Conservation (phyloP, 2,329 filamentous ascomycete genomes). For the Cordyceps militaris region DNA sequence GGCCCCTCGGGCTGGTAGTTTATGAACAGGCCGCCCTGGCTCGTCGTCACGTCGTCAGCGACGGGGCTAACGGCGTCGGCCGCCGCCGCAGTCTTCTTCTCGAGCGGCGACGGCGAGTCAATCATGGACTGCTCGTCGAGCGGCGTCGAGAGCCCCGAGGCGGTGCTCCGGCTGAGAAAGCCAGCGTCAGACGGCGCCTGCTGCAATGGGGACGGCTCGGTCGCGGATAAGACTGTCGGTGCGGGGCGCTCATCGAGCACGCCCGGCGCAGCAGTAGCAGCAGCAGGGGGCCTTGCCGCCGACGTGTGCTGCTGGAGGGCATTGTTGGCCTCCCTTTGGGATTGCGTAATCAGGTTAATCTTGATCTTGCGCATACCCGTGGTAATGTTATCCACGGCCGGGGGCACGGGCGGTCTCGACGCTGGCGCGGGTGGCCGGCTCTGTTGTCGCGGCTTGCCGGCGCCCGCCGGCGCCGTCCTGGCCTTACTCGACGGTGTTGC, state of each 20-base stretch:
- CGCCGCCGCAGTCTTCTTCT: neutral
- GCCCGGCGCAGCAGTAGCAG: neutral
- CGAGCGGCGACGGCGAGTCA: constrained; percentile 10
- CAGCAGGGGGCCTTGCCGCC: neutral
- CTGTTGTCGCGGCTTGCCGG: constrained; percentile 13
- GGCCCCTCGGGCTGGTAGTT: constrained; percentile 51
- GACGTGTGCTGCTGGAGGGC: neutral
- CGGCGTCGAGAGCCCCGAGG: constrained; percentile 19
- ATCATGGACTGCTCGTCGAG: constrained; percentile 1
- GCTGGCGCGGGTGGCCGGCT: neutral
- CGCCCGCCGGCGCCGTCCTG: constrained; percentile 12
- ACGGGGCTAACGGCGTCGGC: constrained; percentile 13
- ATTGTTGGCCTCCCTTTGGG: constrained; percentile 44
- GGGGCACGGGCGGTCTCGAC: constrained; percentile 4
- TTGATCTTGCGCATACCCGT: constrained; percentile 56
- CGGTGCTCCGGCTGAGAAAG: constrained; percentile 20
- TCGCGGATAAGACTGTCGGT: neutral
- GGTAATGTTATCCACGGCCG: constrained; percentile 45
- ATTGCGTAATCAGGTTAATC: constrained; percentile 53
- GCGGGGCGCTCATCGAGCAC: neutral
- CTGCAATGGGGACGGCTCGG: constrained; percentile 11
- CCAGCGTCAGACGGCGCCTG: constrained; percentile 18
- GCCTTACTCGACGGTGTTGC: constrained; percentile 13
- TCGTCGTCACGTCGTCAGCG: constrained; percentile 13
- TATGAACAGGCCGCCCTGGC: constrained; percentile 38